A percentile compares a stretch with the other conserved stretches of the same genome.
Conservation (phyloP, 2,329 filamentous ascomycete genomes). For the Myriosclerotinia curreyana region DNA sequence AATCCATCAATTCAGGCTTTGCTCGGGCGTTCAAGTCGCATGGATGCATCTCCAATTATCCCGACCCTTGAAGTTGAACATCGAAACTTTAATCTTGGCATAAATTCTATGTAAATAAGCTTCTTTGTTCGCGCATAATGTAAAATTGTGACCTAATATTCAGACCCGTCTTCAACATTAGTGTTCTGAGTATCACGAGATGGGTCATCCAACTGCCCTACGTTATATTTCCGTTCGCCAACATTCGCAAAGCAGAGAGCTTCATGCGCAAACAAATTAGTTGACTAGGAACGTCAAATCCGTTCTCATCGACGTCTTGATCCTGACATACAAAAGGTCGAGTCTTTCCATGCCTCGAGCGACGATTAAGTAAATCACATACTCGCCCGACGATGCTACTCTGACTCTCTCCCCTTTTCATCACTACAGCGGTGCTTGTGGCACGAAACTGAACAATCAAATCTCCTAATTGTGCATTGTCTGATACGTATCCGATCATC, state of each 20-base stretch:
- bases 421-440: constrained; percentile 11
- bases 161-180: neutral
- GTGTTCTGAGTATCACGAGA: neutral
- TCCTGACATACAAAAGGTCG: constrained; percentile 10
- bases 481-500: constrained; percentile 19
- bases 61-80: neutral
- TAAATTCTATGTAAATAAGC: neutral
- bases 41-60: neutral
- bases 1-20: neutral
- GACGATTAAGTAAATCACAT: constrained; percentile 10
- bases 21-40: neutral
- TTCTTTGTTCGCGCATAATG: neutral
- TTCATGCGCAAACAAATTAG: constrained; percentile 18
- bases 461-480: constrained; percentile 7
- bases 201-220: neutral
- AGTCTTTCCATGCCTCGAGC: constrained; percentile 8
- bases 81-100: too few relatives aligned
- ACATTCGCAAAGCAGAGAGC: constrained; percentile 1
- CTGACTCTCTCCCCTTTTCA: constrained; percentile 6
- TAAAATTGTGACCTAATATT: neutral
- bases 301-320: constrained; percentile 7
- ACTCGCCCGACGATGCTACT: constrained; percentile 10
- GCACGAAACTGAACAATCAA: constrained; percentile 12
- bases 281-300: constrained; percentile 12
- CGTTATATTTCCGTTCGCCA: constrained; percentile 6